Conservation (phyloP, 169 alveolate genomes). For the Plasmodium adleri region DNA sequence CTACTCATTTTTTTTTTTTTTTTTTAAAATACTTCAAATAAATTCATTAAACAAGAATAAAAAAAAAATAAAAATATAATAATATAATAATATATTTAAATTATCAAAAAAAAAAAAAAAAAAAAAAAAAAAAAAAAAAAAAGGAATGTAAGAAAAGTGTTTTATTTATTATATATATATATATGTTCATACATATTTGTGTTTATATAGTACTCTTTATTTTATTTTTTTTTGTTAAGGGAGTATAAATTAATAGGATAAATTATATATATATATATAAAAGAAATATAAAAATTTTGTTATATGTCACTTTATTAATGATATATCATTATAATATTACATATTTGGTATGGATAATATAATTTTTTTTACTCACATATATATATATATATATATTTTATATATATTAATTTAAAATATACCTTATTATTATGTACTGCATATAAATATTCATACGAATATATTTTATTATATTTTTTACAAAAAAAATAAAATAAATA, state of each 20-base stretch:
- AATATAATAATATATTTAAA: background rate
- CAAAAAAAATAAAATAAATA: background rate
- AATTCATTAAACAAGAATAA: no score
- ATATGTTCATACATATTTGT: background rate
- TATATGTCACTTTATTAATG: no score
- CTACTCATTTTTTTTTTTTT: conserved; percentile 20
- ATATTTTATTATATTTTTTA: no score
- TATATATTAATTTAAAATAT: no score
- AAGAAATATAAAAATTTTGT: no score
- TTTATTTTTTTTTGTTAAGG: background rate
- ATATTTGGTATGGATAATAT: no score
- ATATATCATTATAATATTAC: no score
- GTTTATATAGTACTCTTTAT: background rate
- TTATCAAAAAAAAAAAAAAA: background rate
- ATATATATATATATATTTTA: no score
- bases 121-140: background rate
- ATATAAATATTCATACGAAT: no score
- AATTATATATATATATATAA: background rate
- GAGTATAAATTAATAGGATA: background rate
- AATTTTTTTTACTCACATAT: no score
- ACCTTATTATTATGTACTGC: no score
- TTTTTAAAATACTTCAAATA: background rate
- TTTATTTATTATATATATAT: background rate
- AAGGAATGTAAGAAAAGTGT: no score
- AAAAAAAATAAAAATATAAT: background rate